Evolutionary conservation across 352 stramenopile species (phyloP), one percentile per base, ranked within the genome.

Genomic region (Halophytophthora polymorphica): DNA sequence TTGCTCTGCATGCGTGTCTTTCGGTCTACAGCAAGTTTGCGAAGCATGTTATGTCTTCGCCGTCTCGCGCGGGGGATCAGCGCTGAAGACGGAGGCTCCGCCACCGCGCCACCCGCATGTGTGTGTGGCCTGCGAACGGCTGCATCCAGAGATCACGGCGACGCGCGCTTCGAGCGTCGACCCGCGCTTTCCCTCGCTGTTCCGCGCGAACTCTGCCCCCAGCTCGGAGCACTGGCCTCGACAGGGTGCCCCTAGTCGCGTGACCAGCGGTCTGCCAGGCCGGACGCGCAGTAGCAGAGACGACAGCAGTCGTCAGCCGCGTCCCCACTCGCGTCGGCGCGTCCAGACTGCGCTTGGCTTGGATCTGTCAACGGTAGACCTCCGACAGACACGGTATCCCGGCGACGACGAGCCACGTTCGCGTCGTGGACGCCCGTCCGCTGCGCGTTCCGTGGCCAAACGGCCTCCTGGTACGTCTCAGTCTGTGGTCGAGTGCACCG

Each of bases 71-170:
- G 28, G 18, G 6, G 54, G 41, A 11, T 61, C 50, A 1, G 44
- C 56, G 34, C 14, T 47, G 12, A 28, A 50, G 42, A 19, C 50
- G 23, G 33, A 67, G 22, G n/a, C 35, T 4, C 34, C 31, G 19
- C 18, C 28, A 1, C 22, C 41, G 4, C 57, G 31, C 15, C 58
- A 68, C 41, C 53, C 56, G 14, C 63, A 68, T 45, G 36, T 40
- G 33, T 71, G 63, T 45, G 34, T 62, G 5, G 31, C 42, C n/a
- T 71, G 63, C 36, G 42, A 35, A 17, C 58, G 36, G n/a, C 42
- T 67, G 49, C 50, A 61, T 13, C 45, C 49, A 3, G 45, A 56
- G 17, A 21, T 25, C 12, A 52, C 45, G 18, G 34, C 41, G 4
- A 13, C 53, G 14, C 45, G 36, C 2, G 56, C 52, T 50, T 45